Conservation (phyloP, 345 rosid species). For the Dovyalis caffra region DNA sequence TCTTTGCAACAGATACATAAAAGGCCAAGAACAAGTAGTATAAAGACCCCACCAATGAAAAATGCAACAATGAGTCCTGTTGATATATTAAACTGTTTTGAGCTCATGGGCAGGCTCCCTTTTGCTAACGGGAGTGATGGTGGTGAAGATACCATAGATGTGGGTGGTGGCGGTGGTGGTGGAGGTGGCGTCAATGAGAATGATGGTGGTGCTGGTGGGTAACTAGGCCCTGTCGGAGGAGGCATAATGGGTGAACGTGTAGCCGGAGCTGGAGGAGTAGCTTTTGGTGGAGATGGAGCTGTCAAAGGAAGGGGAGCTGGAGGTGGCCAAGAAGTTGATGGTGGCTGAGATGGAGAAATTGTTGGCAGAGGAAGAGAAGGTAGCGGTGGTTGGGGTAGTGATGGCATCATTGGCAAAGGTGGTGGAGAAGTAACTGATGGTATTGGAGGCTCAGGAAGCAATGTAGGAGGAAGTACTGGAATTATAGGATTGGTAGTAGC, state of each 20-base stretch:
- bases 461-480: conserved; percentile 22
- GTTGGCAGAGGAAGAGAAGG: not conserved
- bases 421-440: conserved; percentile 12
- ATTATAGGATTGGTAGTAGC: not conserved
- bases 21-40: conserved; percentile 24
- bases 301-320: too few relatives aligned
- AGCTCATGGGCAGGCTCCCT: conserved; percentile 19
- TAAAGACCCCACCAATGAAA: conserved; percentile 26
- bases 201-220: conserved; percentile 3
- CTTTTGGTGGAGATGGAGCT: conserved; percentile 9
- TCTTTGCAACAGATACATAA: conserved; percentile 16
- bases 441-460: conserved; percentile 8
- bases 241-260: not conserved
- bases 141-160: not conserved
- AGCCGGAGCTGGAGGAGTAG: conserved; percentile 6
- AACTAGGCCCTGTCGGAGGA: not conserved
- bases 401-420: not conserved
- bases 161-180: not conserved
- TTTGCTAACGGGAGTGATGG: conserved; percentile 12
- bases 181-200: not conserved
- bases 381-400: not conserved
- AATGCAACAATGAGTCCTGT: conserved; percentile 20
- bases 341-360: not conserved
- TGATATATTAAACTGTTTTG: conserved; percentile 16
- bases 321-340: not conserved